These are phyloP conservation scores for Filosporella fistucella DNA, from an alignment of 495 filamentous ascomycete species.

Conservation along the genomic window DNA sequence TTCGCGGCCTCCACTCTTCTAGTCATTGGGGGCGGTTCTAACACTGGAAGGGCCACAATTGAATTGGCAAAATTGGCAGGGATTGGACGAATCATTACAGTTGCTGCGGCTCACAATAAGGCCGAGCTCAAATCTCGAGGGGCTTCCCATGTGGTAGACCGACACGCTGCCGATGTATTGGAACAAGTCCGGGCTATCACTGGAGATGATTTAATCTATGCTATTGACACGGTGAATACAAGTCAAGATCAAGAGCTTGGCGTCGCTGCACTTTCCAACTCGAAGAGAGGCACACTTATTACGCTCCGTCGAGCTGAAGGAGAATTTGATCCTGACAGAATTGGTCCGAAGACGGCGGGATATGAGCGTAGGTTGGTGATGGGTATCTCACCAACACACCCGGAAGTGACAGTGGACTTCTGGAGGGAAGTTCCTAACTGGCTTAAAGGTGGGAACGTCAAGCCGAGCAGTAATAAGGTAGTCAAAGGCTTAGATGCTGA, in stretches of 20 bases:
- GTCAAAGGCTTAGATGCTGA: conserved; percentile 11
- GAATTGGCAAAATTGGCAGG: conserved; percentile 26
- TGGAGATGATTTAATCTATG: conserved; percentile 17
- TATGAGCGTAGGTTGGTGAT: neutral
- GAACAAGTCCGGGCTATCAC: conserved; percentile 33
- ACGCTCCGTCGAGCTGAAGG: conserved; percentile 2
- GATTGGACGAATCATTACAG: conserved; percentile 26
- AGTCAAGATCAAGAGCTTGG: neutral
- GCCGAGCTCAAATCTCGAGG: conserved; percentile 22
- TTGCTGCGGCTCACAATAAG: conserved; percentile 2
- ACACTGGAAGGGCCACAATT: conserved; percentile 27
- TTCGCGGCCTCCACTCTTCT: neutral
- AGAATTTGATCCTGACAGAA: neutral
- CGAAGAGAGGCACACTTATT: conserved; percentile 13
- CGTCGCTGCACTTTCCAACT: conserved; percentile 12
- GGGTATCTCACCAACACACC: neutral
- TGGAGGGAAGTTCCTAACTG: conserved; percentile 15
- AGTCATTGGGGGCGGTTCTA: conserved; percentile 22
- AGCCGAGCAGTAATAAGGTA: conserved; percentile 1
- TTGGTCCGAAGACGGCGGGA: neutral
- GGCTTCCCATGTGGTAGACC: conserved; percentile 32
- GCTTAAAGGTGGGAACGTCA: conserved; percentile 17
- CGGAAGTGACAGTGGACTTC: conserved; percentile 8
- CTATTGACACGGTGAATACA: neutral
- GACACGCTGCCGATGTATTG: conserved; percentile 34